Evolutionary conservation across 441 rosid genomes (phyloP), one percentile per base, ranked within the genome.

Genomic region (Cnidoscolus chayamansa): DNA sequence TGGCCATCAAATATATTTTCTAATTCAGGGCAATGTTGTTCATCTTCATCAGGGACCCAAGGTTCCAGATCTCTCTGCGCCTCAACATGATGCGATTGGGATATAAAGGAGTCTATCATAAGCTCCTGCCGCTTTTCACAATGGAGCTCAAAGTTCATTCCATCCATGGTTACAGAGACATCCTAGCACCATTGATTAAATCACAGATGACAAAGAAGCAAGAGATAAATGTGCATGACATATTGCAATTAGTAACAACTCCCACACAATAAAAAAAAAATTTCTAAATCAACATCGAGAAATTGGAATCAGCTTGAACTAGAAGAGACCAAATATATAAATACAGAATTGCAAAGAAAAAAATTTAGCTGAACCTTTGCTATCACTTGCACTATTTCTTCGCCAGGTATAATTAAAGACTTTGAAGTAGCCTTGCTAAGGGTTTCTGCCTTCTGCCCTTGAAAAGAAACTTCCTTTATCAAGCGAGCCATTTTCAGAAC

Each of bases 331-430:
- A 54, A 31, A 69, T 30, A 48, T 5, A 8, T 17, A 55, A 35
- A 35, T 63, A 50, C 43, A 76, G 17, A 67, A 30, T 25, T 60
- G 11, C 37, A 66, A 60, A 31, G 60, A 19, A 59, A 30, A 30
- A 80, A 64, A 62, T 45, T 63, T 16, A n/a, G 64, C 47, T 73
- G 72, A 79, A 95, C 99, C 98, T 93, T 89, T 16, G 97, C 97
- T 75, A 87, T 72, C 84, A 95, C 88, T 90, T 93, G 97, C 77
- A 86, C 98, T 81, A 95, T 88, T 56, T 95, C 98, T 77, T 86
- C 86, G 9, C 90, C 93, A 70, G 88, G 90, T 75, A 95, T 84
- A 70, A 90, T 86, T 50, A 95, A 77, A 60, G 87, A 84, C 81
- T 81, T 87, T 72, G 83, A 77, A 67, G 90, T 91, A 73, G 94